These are phyloP conservation scores for Mycena sanguinolenta DNA, from an alignment of 768 basidiomycete species.

Conservation along the genomic window DNA sequence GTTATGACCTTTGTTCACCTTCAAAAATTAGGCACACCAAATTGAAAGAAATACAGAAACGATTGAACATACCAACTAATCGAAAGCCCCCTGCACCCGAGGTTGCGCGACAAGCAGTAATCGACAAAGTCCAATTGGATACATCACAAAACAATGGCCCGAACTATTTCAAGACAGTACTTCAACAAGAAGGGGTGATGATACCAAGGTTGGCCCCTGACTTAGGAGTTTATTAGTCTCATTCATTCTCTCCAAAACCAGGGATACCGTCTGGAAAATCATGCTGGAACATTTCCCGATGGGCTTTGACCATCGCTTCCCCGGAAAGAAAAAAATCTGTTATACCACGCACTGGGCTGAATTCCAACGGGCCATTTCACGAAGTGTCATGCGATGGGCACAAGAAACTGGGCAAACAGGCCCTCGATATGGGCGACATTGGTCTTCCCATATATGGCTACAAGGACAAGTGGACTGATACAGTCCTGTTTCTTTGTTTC, in stretches of 20 bases:
- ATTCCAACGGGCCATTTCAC: constrained; percentile 38
- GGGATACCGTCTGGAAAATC: constrained; percentile 8
- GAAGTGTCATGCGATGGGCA: constrained; percentile 46
- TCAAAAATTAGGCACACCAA: background rate
- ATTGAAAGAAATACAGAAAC: constrained; percentile 7
- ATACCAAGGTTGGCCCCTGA: constrained; percentile 9
- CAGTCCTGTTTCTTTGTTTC: too few species aligned
- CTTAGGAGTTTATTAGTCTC: constrained; percentile 1
- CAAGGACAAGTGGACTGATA: constrained; percentile 39
- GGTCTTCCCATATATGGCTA: constrained; percentile 33
- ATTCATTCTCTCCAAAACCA: background rate
- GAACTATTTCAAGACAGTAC: constrained; percentile 8
- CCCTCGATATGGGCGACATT: constrained; percentile 47
- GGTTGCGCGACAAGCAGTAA: constrained; percentile 8
- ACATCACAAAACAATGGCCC: constrained; percentile 6
- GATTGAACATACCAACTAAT: background rate
- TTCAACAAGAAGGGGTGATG: constrained; percentile 16
- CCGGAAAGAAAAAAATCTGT: constrained; percentile 29
- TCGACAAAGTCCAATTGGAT: constrained; percentile 9
- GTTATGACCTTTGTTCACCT: background rate
- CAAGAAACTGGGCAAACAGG: constrained; percentile 42
- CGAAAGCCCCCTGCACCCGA: constrained; percentile 13
- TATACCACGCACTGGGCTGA: background rate
- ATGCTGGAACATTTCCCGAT: constrained; percentile 30
- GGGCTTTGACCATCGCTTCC: constrained; percentile 33